Conservation (phyloP, 2,329 filamentous ascomycete genomes). For the Sclerotinia minor region DNA sequence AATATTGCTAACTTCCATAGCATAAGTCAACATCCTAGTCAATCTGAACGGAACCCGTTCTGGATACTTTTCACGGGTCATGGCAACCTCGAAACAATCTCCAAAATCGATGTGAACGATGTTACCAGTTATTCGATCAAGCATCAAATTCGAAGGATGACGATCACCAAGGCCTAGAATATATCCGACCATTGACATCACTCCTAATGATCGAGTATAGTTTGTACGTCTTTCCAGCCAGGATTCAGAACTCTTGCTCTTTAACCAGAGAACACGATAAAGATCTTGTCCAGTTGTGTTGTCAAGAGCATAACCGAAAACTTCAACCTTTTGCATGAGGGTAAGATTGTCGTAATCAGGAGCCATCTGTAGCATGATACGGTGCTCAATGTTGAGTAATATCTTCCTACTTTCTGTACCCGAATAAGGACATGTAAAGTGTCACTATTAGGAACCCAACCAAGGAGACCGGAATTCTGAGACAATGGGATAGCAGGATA, state of each 20-base stretch:
- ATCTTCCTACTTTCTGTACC: slow-evolving; percentile 96
- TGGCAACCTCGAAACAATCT: slow-evolving; percentile 98
- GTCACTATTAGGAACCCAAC: slow-evolving; percentile 97
- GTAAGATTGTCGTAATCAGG: slow-evolving; percentile 98
- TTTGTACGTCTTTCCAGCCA: slow-evolving; percentile 99
- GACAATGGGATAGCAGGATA: slow-evolving; percentile 97
- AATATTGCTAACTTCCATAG: slow-evolving; percentile 99
- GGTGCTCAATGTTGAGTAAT: slow-evolving; percentile 96
- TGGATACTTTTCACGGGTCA: slow-evolving; percentile 99
- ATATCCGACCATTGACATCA: slow-evolving; percentile 99
- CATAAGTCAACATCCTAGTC: slow-evolving; percentile 98
- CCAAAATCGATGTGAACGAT: slow-evolving; percentile 99
- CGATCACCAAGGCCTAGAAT: slow-evolving; percentile 95
- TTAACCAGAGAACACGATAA: slow-evolving; percentile 96
- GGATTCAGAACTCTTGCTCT: slow-evolving; percentile 95
- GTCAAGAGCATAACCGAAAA: slow-evolving; percentile 97
- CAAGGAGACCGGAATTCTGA: slow-evolving; percentile 90
- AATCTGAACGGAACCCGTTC: slow-evolving; percentile 97
- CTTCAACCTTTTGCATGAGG: slow-evolving; percentile 99
- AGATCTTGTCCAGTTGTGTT: slow-evolving; percentile 99
- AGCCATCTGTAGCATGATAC: slow-evolving; percentile 99
- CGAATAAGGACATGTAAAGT: slow-evolving; percentile 95
- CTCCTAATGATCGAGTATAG: slow-evolving; percentile 92
- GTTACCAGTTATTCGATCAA: slow-evolving; percentile 93
- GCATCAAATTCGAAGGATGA: slow-evolving; percentile 96